These are phyloP conservation scores for Arabis alpina DNA, from an alignment of 345 rosid genomes.

Conservation along the genomic window DNA sequence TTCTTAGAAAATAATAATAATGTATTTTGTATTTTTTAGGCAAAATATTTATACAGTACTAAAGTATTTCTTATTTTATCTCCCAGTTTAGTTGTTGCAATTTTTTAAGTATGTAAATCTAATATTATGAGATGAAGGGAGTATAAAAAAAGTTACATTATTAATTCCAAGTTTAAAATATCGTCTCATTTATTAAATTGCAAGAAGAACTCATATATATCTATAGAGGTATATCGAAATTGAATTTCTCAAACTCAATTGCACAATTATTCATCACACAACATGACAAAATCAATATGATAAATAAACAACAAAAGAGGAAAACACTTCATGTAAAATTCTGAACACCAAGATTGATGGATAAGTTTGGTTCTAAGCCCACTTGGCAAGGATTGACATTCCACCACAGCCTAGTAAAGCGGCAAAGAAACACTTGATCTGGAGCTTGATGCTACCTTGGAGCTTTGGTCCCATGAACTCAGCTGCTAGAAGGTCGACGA, in stretches of 20 bases:
- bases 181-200: no score
- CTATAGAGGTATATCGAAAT: no score
- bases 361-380: constrained; percentile 50
- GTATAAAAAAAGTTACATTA: no score
- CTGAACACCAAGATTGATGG: not conserved
- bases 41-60: no score
- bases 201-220: no score
- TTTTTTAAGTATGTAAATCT: no score
- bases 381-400: constrained; percentile 58
- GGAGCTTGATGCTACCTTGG: constrained; percentile 67
- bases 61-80: no score
- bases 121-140: no score
- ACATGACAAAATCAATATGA: not conserved
- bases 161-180: no score
- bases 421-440: constrained; percentile 50
- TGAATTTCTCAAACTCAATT: not conserved
- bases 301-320: not conserved
- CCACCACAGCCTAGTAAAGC: constrained; percentile 65
- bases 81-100: no score
- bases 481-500: constrained; percentile 64
- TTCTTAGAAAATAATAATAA: no score
- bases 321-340: not conserved
- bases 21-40: no score
- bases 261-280: constrained; percentile 15
- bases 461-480: constrained; percentile 75